phyloP scores from a whole-genome alignment of 352 stramenopile genomes.

The Phytophthora tentaculata region DNA sequence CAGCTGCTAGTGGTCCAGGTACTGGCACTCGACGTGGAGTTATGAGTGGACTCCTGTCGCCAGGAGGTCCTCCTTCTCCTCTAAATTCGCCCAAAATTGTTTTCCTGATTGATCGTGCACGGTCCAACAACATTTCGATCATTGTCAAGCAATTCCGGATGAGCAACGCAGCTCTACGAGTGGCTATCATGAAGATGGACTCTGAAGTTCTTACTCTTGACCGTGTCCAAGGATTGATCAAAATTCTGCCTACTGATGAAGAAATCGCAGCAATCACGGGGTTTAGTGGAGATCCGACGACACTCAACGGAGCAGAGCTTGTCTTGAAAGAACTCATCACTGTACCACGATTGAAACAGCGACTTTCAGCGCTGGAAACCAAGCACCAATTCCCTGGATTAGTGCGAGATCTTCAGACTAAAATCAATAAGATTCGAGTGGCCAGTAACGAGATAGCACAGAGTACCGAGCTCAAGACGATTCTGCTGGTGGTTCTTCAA shows the following conservation, averaged over 20 bases:
- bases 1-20: constrained; percentile 43
- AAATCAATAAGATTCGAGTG: constrained; percentile 64
- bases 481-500: constrained; percentile 75
- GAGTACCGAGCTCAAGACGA: constrained; percentile 71
- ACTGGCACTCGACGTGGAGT: constrained; percentile 50
- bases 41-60: constrained; percentile 47
- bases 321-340: constrained; percentile 84
- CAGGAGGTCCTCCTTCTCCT: constrained; percentile 49
- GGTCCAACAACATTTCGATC: constrained; percentile 94
- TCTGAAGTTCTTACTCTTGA: constrained; percentile 78
- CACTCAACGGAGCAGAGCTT: constrained; percentile 80
- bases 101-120: constrained; percentile 75
- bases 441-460: constrained; percentile 67
- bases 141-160: constrained; percentile 96
- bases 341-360: constrained; percentile 71
- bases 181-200: constrained; percentile 88
- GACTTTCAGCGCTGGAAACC: constrained; percentile 61
- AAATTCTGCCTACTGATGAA: constrained; percentile 90
- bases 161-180: constrained; percentile 79
- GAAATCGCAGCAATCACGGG: constrained; percentile 76
- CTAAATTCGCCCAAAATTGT: constrained; percentile 64
- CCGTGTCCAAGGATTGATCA: constrained; percentile 83
- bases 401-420: constrained; percentile 67
- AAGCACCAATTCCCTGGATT: constrained; percentile 72
- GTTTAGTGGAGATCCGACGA: constrained; percentile 63